Conservation (phyloP, 495 filamentous ascomycete genomes). For the Achaetomiella virescens region DNA sequence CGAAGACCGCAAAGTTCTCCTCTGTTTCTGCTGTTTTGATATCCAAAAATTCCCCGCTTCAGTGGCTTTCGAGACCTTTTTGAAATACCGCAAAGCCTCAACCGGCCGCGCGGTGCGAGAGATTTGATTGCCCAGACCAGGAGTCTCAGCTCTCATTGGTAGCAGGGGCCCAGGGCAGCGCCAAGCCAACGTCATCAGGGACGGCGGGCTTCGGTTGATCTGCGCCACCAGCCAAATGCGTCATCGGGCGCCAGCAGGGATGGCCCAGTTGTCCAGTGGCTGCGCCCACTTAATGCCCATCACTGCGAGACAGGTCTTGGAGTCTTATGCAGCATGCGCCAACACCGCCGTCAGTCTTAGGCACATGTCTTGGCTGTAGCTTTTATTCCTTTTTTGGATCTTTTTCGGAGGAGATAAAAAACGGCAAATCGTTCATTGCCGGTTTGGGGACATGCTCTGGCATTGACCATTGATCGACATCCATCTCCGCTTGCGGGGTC, state of each 20-base stretch:
- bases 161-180: not conserved
- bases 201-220: not conserved
- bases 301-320: not conserved
- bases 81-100: no score
- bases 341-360: not conserved
- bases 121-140: no score
- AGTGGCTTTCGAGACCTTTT: no score
- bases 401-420: no score
- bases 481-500: not conserved
- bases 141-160: no score
- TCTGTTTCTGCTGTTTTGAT: no score
- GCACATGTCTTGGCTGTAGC: not conserved
- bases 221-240: constrained; percentile 12
- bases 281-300: not conserved
- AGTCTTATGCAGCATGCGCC: not conserved
- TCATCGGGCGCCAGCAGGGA: constrained; percentile 12
- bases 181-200: constrained; percentile 15
- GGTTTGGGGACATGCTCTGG: not conserved
- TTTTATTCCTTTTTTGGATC: no score
- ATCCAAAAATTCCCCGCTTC: no score
- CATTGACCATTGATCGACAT: not conserved
- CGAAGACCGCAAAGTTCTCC: not conserved
- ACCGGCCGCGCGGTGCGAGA: no score
- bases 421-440: no score
- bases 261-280: not conserved